A percentile compares a stretch with the other conserved stretches of the same genome.
Conservation (phyloP, 495 filamentous ascomycete species). For the Tetracladium marchalianum region DNA sequence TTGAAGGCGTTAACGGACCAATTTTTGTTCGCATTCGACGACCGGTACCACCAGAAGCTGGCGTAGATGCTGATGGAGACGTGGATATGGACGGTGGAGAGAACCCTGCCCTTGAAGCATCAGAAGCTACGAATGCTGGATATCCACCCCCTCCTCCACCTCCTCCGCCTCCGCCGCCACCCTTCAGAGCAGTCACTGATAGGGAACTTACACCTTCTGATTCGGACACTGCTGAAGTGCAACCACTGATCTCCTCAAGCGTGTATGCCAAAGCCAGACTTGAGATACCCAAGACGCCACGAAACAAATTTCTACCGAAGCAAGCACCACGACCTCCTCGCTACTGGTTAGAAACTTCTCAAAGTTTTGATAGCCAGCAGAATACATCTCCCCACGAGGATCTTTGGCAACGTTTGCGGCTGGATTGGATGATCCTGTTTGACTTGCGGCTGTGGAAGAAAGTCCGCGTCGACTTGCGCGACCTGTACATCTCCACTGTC, state of each 20-base stretch:
- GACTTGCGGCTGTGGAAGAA: slow-evolving; percentile 96
- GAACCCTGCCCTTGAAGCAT: slow-evolving; percentile 39
- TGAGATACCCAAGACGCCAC: slow-evolving; percentile 48
- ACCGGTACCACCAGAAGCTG: slow-evolving; percentile 23
- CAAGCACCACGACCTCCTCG: slow-evolving; percentile 41
- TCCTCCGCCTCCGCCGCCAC: slow-evolving; percentile 47
- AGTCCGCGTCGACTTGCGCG: slow-evolving; percentile 76
- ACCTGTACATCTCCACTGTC: slow-evolving; percentile 92
- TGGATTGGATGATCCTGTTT: slow-evolving; percentile 96
- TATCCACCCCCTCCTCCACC: slow-evolving; percentile 46
- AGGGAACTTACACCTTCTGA: slow-evolving; percentile 50
- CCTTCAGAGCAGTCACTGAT: slow-evolving; percentile 29
- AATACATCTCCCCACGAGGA: slow-evolving; percentile 68
- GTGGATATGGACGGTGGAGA: slow-evolving; percentile 36
- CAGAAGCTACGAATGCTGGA: slow-evolving; percentile 59
- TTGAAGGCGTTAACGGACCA: slow-evolving; percentile 24
- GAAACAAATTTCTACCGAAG: slow-evolving; percentile 23
- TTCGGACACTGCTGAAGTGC: slow-evolving; percentile 42
- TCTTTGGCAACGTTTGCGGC: slow-evolving; percentile 71
- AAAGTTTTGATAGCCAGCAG: slow-evolving; percentile 42
- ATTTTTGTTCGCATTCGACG: slow-evolving; percentile 26
- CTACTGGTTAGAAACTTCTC: slow-evolving; percentile 81
- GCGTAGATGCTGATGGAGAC: slow-evolving; percentile 41
- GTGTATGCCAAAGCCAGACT: slow-evolving; percentile 43
- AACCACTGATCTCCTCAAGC: slow-evolving; percentile 42